A percentile compares a stretch with the other conserved stretches of the same genome.
phyloP scores from a whole-genome alignment of 2,329 filamentous ascomycete genomes.

The Zymoseptoria brevis region DNA sequence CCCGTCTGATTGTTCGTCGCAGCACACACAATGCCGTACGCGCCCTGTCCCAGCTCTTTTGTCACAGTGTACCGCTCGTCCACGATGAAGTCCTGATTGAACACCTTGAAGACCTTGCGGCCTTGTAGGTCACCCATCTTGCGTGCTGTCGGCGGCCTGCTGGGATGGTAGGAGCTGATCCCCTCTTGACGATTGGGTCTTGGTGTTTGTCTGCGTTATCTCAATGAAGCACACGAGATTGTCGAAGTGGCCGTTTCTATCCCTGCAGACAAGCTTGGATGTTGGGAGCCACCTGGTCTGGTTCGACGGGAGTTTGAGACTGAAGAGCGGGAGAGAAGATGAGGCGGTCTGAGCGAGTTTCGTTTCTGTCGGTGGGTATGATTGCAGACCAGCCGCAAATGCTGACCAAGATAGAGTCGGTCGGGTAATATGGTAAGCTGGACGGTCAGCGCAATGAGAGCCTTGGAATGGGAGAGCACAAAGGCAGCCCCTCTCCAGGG shows the following conservation, averaged over 20 bases:
- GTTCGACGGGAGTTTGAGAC: not conserved
- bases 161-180: not conserved
- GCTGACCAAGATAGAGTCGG: not conserved
- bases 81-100: conserved; percentile 98
- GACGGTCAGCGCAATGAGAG: not conserved
- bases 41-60: conserved; percentile 95
- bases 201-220: conserved; percentile 7
- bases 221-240: not conserved
- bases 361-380: not conserved
- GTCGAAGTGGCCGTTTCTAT: not conserved
- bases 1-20: conserved; percentile 84
- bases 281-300: not conserved
- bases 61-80: conserved; percentile 98
- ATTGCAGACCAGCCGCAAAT: not conserved
- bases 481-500: not conserved
- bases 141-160: not conserved
- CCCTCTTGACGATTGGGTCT: not conserved
- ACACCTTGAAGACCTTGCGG: conserved; percentile 97
- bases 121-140: conserved; percentile 54
- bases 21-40: conserved; percentile 97
- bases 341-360: not conserved
- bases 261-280: not conserved
- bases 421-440: not conserved
- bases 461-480: not conserved
- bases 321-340: not conserved